Percentiles rank a stretch among this genome's conserved stretches.
phyloP scores from a whole-genome alignment of 768 basidiomycete species.

The Tulasnella sp. region DNA sequence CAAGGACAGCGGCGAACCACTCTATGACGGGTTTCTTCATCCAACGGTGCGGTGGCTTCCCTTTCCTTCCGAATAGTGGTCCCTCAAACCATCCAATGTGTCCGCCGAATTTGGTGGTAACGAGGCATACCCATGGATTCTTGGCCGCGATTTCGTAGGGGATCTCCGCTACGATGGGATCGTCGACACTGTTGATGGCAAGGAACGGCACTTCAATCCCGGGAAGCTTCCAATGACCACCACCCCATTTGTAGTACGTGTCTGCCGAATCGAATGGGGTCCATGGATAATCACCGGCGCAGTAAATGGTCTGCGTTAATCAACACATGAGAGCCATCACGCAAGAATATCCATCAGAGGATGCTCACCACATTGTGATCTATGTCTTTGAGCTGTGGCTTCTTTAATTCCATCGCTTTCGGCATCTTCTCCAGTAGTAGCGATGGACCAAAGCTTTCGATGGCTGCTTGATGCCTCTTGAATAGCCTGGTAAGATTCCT shows the following conservation, averaged over 20 bases:
- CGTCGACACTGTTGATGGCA: slow-evolving; percentile 24
- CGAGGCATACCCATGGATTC: slow-evolving; percentile 22
- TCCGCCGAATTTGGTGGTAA: slow-evolving; percentile 12
- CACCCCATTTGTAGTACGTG: slow-evolving; percentile 23
- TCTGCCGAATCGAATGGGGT: slow-evolving; percentile 19
- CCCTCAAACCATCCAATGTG: slow-evolving; percentile 19
- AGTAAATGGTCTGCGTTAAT: slow-evolving; percentile 11
- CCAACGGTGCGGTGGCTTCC: slow-evolving; percentile 17
- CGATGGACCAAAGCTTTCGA: slow-evolving; percentile 6
- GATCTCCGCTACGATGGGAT: slow-evolving; percentile 25
- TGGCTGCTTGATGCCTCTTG: slow-evolving; percentile 3
- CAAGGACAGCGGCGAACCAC: slow-evolving; percentile 13
- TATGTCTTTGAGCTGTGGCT: slow-evolving; percentile 8
- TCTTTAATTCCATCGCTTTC: slow-evolving; percentile 5
- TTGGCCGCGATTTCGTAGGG: slow-evolving; percentile 18
- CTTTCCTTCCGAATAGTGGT: background rate
- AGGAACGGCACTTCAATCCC: slow-evolving; percentile 25
- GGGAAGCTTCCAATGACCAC: slow-evolving; percentile 16
- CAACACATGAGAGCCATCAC: slow-evolving; percentile 22
- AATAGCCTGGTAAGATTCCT: slow-evolving; percentile 21
- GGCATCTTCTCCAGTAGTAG: slow-evolving; percentile 11
- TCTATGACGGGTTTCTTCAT: slow-evolving; percentile 17
- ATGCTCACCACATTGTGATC: slow-evolving; percentile 15
- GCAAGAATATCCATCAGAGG: background rate
- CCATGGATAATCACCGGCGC: too few species aligned